Base-by-base conservation (phyloP, 2,329 filamentous ascomycete genomes). In the Juglanconis juglandina region DNA sequence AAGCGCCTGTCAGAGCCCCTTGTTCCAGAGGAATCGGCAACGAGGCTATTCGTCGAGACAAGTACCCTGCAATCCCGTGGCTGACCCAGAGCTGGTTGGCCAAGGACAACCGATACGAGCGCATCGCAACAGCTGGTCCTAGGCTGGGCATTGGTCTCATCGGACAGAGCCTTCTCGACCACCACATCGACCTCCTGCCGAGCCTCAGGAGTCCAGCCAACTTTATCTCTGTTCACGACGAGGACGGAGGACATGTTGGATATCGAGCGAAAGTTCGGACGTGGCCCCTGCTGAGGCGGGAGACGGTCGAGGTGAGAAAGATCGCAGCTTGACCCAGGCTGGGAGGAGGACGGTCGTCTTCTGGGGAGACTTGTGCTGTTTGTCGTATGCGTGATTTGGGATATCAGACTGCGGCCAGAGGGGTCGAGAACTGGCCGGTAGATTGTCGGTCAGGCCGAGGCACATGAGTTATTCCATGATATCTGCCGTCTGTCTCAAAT, bases 231-330 rank as follows among this genome's bases (percentile, higher is more conserved):
- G 66, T 72, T n/a, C 68, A 67, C 17, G 56, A 67, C 37, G 58
- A 50, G 14, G 14, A 59, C 35, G 61, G 55, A 47, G 46, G 33
- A 2, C 67, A 66, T 42, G 48, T 68, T 24, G 70, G 69, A 7
- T 68, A 66, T 59, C 68, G 69, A 52, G 65, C 65, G 39, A 73
- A 73, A 58, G 60, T 70, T 35, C 62, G 64, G 17, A 75, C 71
- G 11, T 74, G 71, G 71, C 70, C 71, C 34, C 56, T 68, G 30
- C 63, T 59, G n/a, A 68, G 68, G 62, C 56, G 66, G 56, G 65
- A 70, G 53, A 62, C 59, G 32, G 33, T 65, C 56, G 58, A 59
- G 39, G 58, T 60, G 56, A 67, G 59, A 39, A 51, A 66, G 54
- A 68, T 66, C 61, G 64, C 59, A 53, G 63, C 64, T 46, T 68